phyloP scores from a whole-genome alignment of 2,329 filamentous ascomycete species.

The Fusarium temperatum region DNA sequence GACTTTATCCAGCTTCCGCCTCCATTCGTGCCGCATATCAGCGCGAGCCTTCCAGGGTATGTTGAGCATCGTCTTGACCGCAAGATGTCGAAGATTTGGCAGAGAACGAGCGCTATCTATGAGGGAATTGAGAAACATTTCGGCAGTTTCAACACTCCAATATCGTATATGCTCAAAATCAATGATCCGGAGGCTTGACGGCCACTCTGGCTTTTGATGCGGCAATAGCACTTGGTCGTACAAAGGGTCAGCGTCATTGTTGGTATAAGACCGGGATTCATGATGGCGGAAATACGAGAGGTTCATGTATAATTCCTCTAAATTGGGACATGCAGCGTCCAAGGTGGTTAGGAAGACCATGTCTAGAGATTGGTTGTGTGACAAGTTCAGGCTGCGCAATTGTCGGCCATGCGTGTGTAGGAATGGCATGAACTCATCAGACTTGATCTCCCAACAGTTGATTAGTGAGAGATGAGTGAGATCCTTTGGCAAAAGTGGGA shows the following conservation, averaged over 20 bases:
- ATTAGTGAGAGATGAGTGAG: constrained; percentile 76
- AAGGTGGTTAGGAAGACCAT: constrained; percentile 77
- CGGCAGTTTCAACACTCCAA: constrained; percentile 74
- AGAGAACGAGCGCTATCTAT: constrained; percentile 75
- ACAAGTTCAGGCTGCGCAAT: constrained; percentile 74
- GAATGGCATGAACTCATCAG: constrained; percentile 71
- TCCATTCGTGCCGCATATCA: constrained; percentile 81
- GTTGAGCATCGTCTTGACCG: constrained; percentile 81
- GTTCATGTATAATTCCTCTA: constrained; percentile 79
- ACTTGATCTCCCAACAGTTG: constrained; percentile 80
- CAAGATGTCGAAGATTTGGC: constrained; percentile 72
- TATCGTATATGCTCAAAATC: constrained; percentile 82
- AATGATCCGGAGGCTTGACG: constrained; percentile 72
- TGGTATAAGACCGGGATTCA: constrained; percentile 59
- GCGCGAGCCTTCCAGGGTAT: constrained; percentile 84
- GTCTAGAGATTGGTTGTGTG: constrained; percentile 82
- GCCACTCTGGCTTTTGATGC: constrained; percentile 80
- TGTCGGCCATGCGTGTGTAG: constrained; percentile 72
- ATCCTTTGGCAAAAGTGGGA: constrained; percentile 73
- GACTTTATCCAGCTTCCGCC: constrained; percentile 71
- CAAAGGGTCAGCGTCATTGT: constrained; percentile 74
- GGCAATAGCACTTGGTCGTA: constrained; percentile 74
- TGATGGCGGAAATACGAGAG: constrained; percentile 80
- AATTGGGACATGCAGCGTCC: constrained; percentile 71
- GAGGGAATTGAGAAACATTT: constrained; percentile 81